Evolutionary conservation across 768 basidiomycete species (phyloP), one percentile per base, ranked within the genome.

Genomic region (Ephemerocybe angulata): DNA sequence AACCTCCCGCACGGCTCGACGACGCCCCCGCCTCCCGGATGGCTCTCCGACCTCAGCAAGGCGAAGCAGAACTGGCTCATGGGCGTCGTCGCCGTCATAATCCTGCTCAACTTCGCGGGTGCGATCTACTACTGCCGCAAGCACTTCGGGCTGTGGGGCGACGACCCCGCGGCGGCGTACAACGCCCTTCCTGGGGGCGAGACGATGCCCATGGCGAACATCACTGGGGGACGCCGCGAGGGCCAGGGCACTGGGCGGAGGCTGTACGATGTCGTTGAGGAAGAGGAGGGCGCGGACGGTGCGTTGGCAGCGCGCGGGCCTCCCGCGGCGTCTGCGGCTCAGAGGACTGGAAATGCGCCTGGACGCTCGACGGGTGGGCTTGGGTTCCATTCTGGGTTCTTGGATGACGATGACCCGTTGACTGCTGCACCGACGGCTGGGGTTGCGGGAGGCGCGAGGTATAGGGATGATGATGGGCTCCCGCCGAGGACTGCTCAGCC

Each of bases 61-160:
- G 76, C 82, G 11, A 85, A 78, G 57, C 86, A 88, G 57, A 87
- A 83, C 57, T 95, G 94, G 93, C 81, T 96, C 68, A 90, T 93
- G 54, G 86, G 83, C 55, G 89, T 90, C 2, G 70, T 88, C 19
- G 84, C 82, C 17, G 76, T 81, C 12, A 84, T 94, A 17, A 66
- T 82, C 2, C 60, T 95, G 30, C 88, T 92, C 62, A 85, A 80
- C 27, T 67, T 86, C 15, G 81, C 75, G 1, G 77, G 76, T 3
- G 84, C 80, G 0, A 63, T 87, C 19, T 93, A 88, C 79, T 86
- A 95, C 75, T 90, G 86, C 81, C 74, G 86, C 50, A 80, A 92
- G 40, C 73, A 77, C 17, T 38, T 55, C 75, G 64, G 22, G 60
- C 72, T 60, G 66, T 74, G n/a, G 60, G 62, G 54, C 44, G 60